phyloP scores from a whole-genome alignment of 495 filamentous ascomycete species.

The Penicillium roqueforti region DNA sequence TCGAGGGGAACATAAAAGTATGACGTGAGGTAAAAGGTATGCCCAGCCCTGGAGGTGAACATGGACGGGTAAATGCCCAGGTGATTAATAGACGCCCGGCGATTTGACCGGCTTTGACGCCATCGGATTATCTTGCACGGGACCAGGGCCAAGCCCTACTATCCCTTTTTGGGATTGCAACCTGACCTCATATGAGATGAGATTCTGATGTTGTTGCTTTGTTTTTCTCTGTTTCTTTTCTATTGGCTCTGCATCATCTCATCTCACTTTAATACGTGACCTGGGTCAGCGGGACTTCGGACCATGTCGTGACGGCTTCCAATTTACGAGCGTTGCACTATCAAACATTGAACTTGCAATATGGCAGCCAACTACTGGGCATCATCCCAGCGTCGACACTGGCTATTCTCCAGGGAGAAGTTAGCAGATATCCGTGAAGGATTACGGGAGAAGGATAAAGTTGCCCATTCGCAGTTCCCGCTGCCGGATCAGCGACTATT shows the following conservation, averaged over 20 bases:
- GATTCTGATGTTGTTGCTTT: not conserved
- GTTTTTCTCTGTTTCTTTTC: not conserved
- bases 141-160: conserved; percentile 38
- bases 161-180: conserved; percentile 29
- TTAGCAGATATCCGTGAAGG: conserved; percentile 66
- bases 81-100: conserved; percentile 36
- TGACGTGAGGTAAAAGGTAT: conserved; percentile 22
- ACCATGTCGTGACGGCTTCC: conserved; percentile 4
- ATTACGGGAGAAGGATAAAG: conserved; percentile 68
- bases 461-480: conserved; percentile 68
- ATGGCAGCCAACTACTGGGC: conserved; percentile 99
- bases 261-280: not conserved
- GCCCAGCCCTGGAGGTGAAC: not conserved
- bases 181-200: conserved; percentile 8
- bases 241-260: not conserved
- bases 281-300: not conserved
- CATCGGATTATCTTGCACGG: conserved; percentile 31
- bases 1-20: conserved; percentile 8
- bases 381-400: conserved; percentile 82
- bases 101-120: conserved; percentile 37
- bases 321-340: not conserved
- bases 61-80: conserved; percentile 19
- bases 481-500: conserved; percentile 77
- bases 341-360: conserved; percentile 3
- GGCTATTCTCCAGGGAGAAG: conserved; percentile 81